These are phyloP conservation scores for Myrmaecium sp. DNA, from an alignment of 2,329 filamentous ascomycete species.

Conservation along the genomic window DNA sequence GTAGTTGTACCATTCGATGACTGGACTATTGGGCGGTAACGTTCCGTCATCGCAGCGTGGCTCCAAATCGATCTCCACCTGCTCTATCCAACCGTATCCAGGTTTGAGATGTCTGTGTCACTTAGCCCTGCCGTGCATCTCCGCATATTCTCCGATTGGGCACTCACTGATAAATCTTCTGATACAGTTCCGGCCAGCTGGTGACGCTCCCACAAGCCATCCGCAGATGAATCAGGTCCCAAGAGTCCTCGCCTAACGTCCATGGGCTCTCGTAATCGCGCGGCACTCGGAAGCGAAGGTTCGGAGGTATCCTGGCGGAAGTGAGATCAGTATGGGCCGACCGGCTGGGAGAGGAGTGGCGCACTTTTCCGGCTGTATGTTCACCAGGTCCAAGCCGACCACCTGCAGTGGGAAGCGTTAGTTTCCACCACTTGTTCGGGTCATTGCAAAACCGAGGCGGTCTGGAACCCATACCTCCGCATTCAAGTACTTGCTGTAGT, in stretches of 20 bases:
- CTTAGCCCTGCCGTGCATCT: conserved; percentile 10
- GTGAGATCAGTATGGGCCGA: conserved; percentile 12
- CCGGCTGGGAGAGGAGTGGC: conserved; percentile 19
- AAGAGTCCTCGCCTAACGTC: conserved; percentile 48
- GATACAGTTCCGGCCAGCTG: conserved; percentile 60
- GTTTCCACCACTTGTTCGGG: neutral
- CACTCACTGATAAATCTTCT: conserved; percentile 47
- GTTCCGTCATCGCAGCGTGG: conserved; percentile 55
- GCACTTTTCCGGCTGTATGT: conserved; percentile 41
- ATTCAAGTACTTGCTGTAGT: conserved; percentile 35
- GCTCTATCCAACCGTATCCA: conserved; percentile 60
- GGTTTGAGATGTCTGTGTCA: conserved; percentile 53
- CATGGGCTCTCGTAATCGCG: conserved; percentile 68
- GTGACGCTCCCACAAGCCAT: conserved; percentile 63
- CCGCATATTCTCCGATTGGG: conserved; percentile 1
- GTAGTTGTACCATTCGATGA: conserved; percentile 53
- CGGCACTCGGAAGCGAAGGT: conserved; percentile 47
- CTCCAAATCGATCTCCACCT: conserved; percentile 74
- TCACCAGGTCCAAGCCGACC: conserved; percentile 42
- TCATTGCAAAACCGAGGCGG: conserved; percentile 3
- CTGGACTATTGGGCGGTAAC: conserved; percentile 37
- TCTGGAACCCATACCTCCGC: conserved; percentile 28
- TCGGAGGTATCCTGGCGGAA: conserved; percentile 47
- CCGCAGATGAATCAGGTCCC: conserved; percentile 71
- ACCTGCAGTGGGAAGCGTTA: conserved; percentile 22